phyloP scores from a whole-genome alignment of 1,284 basidiomycete species.

The Xerocomus amazonicus region DNA sequence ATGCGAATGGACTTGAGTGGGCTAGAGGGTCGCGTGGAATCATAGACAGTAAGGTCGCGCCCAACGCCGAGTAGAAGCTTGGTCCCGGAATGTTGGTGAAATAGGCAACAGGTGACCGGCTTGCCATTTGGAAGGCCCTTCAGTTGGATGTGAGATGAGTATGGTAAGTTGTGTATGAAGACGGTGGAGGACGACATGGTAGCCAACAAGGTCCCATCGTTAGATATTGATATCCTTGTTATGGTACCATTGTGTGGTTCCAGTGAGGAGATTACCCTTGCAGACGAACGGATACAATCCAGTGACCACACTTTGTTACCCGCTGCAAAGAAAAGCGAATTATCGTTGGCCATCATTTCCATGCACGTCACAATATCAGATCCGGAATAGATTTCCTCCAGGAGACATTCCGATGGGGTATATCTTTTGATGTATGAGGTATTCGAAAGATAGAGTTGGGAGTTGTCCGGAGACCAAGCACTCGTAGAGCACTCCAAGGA shows the following conservation, averaged over 20 bases:
- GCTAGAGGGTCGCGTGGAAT: conserved; percentile 52
- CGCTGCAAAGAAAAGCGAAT: conserved; percentile 44
- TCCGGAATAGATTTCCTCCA: conserved; percentile 40
- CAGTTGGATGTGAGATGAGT: conserved; percentile 47
- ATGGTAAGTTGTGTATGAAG: conserved; percentile 55
- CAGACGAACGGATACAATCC: conserved; percentile 45
- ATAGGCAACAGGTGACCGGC: conserved; percentile 45
- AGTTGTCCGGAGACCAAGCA: conserved; percentile 55
- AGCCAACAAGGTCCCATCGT: conserved; percentile 54
- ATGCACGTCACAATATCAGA: conserved; percentile 39
- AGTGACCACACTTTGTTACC: conserved; percentile 59
- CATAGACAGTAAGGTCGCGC: conserved; percentile 55
- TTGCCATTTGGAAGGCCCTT: conserved; percentile 45
- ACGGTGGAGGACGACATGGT: conserved; percentile 49
- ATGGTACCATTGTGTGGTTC: conserved; percentile 56
- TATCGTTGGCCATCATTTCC: conserved; percentile 42
- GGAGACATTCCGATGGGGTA: conserved; percentile 42
- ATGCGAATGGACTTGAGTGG: conserved; percentile 52
- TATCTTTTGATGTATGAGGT: conserved; percentile 48
- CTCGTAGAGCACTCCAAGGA: conserved; percentile 42
- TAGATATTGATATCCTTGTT: conserved; percentile 53
- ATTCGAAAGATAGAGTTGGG: conserved; percentile 50
- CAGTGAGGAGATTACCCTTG: conserved; percentile 53
- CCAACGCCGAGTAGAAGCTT: conserved; percentile 55
- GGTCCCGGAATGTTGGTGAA: conserved; percentile 58